A percentile compares a stretch with the other conserved stretches of the same genome.
Evolutionary conservation across 169 alveolate species (phyloP).

Genomic region (Eimeria acervulina): DNA sequence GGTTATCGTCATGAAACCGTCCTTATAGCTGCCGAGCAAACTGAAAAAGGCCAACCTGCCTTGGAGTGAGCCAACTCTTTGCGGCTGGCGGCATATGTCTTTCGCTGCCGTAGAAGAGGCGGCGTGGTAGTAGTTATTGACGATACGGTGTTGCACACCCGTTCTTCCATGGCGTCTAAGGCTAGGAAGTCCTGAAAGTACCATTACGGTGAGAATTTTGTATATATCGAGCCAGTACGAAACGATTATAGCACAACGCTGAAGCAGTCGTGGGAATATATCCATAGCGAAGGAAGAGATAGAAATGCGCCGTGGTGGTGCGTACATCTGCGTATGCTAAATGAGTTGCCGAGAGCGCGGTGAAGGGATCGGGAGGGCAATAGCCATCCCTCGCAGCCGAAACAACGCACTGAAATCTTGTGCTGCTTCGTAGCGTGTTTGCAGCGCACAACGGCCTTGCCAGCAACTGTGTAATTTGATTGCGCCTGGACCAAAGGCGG

Average conservation of each 20-base stretch:
- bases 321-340: constrained; percentile 58
- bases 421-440: constrained; percentile 20
- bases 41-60: constrained; percentile 24
- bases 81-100: constrained; percentile 42
- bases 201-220: neutral
- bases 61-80: constrained; percentile 38
- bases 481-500: constrained; percentile 44
- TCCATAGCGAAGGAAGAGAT: neutral
- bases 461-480: constrained; percentile 25
- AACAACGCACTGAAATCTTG: neutral
- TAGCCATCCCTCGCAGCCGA: constrained; percentile 52
- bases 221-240: neutral
- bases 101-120: constrained; percentile 30
- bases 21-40: neutral
- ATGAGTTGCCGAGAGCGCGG: constrained; percentile 21
- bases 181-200: constrained; percentile 16
- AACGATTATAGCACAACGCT: neutral
- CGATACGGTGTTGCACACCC: constrained; percentile 18
- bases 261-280: neutral
- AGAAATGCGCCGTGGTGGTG: neutral
- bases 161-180: constrained; percentile 15
- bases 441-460: constrained; percentile 62
- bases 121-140: neutral
- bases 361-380: constrained; percentile 57
- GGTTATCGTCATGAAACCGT: neutral